Conservation (phyloP, 805 yeast genomes). For the Candida tibetensis region DNA sequence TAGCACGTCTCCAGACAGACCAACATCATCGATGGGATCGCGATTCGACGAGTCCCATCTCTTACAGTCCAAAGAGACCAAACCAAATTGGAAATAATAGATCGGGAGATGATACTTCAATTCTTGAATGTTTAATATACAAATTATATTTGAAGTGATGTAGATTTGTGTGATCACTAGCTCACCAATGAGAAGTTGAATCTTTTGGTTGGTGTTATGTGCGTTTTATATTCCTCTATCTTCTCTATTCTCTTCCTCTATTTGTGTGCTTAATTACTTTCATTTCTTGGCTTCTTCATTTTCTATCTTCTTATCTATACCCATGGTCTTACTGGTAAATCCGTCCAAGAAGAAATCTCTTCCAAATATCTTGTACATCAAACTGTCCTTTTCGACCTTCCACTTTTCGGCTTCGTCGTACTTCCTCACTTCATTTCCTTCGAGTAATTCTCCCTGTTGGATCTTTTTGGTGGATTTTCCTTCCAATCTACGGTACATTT, state of each 20-base stretch:
- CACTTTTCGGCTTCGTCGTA: conserved; percentile 41
- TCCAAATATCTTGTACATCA: conserved; percentile 39
- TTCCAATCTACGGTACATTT: conserved; percentile 34
- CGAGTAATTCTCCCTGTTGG: conserved; percentile 38
- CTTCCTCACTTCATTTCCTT: conserved; percentile 30
- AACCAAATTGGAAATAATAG: not conserved
- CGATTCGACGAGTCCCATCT: conserved; percentile 32
- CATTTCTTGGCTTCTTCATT: conserved; percentile 1
- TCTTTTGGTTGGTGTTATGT: too few species aligned
- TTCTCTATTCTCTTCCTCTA: too few species aligned
- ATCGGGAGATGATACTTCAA: too few species aligned
- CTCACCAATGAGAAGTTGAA: too few species aligned
- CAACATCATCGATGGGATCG: conserved; percentile 33
- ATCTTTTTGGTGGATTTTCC: conserved; percentile 41
- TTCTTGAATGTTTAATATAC: too few species aligned
- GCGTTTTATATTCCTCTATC: too few species aligned
- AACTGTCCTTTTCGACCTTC: conserved; percentile 34
- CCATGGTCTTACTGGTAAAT: conserved; percentile 41
- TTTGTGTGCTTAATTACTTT: too few species aligned
- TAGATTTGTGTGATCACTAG: too few species aligned
- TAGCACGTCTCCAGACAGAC: conserved; percentile 33
- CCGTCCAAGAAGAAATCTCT: conserved; percentile 43
- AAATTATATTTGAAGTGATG: too few species aligned
- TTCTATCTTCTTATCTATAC: not conserved
- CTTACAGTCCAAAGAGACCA: conserved; percentile 13